phyloP scores from a whole-genome alignment of 2,329 filamentous ascomycete genomes.

The Capronia americana region DNA sequence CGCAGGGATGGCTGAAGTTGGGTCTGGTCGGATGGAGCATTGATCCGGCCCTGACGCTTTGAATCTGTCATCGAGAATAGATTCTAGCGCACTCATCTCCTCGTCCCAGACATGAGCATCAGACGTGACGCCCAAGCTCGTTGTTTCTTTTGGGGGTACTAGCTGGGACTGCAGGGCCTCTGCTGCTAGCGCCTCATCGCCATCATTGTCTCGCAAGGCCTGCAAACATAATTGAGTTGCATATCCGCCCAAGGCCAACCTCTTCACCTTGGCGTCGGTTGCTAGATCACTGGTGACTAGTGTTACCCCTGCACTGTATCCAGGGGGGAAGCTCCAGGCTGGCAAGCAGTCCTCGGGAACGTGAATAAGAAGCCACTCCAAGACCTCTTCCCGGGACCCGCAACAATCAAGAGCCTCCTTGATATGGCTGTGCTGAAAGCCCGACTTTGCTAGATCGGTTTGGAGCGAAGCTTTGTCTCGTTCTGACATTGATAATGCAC shows the following conservation, averaged over 20 bases:
- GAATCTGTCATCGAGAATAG: constrained; percentile 82
- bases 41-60: constrained; percentile 64
- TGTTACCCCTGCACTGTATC: constrained; percentile 86
- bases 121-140: neutral
- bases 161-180: constrained; percentile 78
- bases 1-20: constrained; percentile 14
- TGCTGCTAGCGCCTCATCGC: constrained; percentile 78
- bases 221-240: constrained; percentile 81
- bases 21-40: constrained; percentile 73
- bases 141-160: constrained; percentile 31
- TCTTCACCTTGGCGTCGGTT: constrained; percentile 80
- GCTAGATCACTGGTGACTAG: constrained; percentile 82
- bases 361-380: constrained; percentile 96
- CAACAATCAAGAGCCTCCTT: constrained; percentile 87
- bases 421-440: constrained; percentile 87
- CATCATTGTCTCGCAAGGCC: constrained; percentile 71
- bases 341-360: constrained; percentile 98
- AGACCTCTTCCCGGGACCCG: constrained; percentile 87
- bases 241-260: constrained; percentile 83
- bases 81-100: constrained; percentile 80
- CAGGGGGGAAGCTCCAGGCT: constrained; percentile 86
- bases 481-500: constrained; percentile 70
- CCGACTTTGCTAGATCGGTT: constrained; percentile 76
- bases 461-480: constrained; percentile 66
- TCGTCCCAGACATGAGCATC: constrained; percentile 75